phyloP scores from a whole-genome alignment of 495 filamentous ascomycete genomes.

The Aspergillus steynii region DNA sequence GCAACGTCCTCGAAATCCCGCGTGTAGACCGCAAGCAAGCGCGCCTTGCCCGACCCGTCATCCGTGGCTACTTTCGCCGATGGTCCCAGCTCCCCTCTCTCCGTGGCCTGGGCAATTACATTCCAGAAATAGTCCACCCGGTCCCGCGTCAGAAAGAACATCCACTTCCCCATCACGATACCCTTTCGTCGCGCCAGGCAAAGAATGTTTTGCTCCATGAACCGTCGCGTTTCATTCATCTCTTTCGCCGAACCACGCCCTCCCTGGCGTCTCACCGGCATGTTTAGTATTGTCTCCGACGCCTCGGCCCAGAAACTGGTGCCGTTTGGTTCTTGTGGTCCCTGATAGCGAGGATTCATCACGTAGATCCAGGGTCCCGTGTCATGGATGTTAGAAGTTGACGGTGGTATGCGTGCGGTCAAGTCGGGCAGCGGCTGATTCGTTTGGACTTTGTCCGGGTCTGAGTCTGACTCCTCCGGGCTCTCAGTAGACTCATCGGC shows the following conservation, averaged over 20 bases:
- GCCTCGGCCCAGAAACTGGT: not conserved
- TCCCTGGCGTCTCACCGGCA: not conserved
- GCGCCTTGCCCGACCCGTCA: conserved; percentile 36
- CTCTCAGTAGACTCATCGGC: not conserved
- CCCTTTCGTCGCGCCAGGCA: conserved; percentile 54
- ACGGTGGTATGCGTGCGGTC: conserved; percentile 64
- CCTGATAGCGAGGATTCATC: conserved; percentile 49
- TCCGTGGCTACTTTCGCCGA: conserved; percentile 68
- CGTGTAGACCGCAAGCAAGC: conserved; percentile 78
- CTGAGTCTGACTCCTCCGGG: not conserved
- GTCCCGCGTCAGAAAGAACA: conserved; percentile 65
- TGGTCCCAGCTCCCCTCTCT: conserved; percentile 63
- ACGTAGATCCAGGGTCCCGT: conserved; percentile 67
- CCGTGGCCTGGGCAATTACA: conserved; percentile 60
- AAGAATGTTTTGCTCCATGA: conserved; percentile 54
- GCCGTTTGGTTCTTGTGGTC: not conserved
- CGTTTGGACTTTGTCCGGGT: conserved; percentile 17
- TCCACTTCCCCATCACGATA: conserved; percentile 78
- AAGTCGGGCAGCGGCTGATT: conserved; percentile 63
- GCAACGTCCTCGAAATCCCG: conserved; percentile 64
- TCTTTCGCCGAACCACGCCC: conserved; percentile 20
- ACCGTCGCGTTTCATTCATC: conserved; percentile 49
- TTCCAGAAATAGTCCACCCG: conserved; percentile 66
- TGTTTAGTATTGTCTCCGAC: not conserved
- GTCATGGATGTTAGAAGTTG: conserved; percentile 43